These are phyloP conservation scores for Hanseniaspora gamundiae DNA, from an alignment of 1,139 yeast species.

Conservation along the genomic window DNA sequence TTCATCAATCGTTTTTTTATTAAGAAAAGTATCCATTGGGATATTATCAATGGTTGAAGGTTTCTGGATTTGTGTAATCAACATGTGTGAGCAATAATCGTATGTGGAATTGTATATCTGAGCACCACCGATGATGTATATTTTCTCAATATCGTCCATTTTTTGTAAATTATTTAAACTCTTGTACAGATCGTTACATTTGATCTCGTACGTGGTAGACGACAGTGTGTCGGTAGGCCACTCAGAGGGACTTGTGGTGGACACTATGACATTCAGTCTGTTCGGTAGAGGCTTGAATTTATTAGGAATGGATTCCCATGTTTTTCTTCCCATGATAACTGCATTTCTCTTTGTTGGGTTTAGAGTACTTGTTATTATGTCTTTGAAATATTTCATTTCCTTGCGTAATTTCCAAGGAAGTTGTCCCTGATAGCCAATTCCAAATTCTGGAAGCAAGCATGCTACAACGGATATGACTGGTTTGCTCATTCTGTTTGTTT, in stretches of 20 bases:
- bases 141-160: constrained; percentile 33
- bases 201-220: constrained; percentile 8
- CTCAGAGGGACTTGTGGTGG: constrained; percentile 32
- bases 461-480: constrained; percentile 67
- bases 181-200: constrained; percentile 36
- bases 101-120: constrained; percentile 60
- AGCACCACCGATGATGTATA: constrained; percentile 89
- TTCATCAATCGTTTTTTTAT: constrained; percentile 14
- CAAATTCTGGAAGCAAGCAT: constrained; percentile 64
- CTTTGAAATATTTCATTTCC: constrained; percentile 78
- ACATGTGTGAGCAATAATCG: constrained; percentile 39
- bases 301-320: constrained; percentile 89
- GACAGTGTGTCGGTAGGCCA: too few relatives aligned
- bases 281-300: constrained; percentile 74
- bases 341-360: constrained; percentile 41
- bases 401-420: constrained; percentile 81
- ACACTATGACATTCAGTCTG: constrained; percentile 64
- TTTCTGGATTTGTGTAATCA: constrained; percentile 58
- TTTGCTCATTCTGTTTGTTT: not conserved
- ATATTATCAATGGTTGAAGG: constrained; percentile 26
- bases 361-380: constrained; percentile 42
- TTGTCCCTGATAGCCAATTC: constrained; percentile 72
- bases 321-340: constrained; percentile 91
- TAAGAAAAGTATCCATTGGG: constrained; percentile 52
- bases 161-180: constrained; percentile 27